Evolutionary conservation across 306 rosid species (phyloP).

Genomic region (Vigna hirtella): DNA sequence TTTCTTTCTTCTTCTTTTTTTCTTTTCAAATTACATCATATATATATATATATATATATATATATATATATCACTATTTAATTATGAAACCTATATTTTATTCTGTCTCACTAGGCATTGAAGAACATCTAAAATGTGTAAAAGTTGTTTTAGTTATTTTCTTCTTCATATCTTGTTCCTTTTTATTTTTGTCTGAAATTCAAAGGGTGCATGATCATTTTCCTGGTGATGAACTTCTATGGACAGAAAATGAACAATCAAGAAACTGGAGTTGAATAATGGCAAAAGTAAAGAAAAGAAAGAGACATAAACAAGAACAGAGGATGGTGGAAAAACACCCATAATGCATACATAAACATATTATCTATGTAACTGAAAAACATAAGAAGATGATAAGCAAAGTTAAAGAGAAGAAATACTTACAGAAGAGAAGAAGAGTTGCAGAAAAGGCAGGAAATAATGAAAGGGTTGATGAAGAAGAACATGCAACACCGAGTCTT

Average conservation of each 20-base stretch:
- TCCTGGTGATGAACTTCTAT: not conserved
- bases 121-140: not conserved
- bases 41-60: too few relatives aligned
- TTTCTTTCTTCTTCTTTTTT: too few relatives aligned
- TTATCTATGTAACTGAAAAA: not conserved
- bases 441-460: not conserved
- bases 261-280: not conserved
- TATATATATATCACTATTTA: too few relatives aligned
- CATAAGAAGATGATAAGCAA: not conserved
- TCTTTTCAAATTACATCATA: too few relatives aligned
- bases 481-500: not conserved
- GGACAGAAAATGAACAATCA: not conserved
- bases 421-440: slow-evolving; percentile 20
- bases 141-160: not conserved
- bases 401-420: not conserved
- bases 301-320: not conserved
- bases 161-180: not conserved
- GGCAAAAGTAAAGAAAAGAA: not conserved
- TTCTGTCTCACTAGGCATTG: too few relatives aligned
- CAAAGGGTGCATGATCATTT: not conserved
- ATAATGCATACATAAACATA: not conserved
- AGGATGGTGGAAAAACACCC: not conserved
- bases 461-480: not conserved
- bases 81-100: too few relatives aligned
- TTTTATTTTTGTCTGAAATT: not conserved